These are phyloP conservation scores for Pseudisothecium myosuroides DNA, from an alignment of 225 moss, liverwort and hornwort species.

Conservation along the genomic window DNA sequence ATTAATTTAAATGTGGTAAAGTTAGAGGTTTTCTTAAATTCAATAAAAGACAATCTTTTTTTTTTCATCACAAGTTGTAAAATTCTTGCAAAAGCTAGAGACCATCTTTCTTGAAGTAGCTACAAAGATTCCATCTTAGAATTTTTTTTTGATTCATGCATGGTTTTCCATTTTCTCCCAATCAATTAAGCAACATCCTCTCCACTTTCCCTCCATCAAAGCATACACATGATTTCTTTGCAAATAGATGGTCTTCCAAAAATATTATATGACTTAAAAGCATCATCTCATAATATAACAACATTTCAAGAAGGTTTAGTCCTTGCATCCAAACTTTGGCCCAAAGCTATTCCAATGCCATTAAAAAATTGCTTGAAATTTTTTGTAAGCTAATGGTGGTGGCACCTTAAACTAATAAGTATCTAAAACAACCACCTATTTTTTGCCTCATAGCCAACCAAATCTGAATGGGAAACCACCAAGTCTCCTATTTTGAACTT, in stretches of 20 bases:
- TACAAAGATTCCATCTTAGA: not conserved
- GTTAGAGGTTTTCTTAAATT: not conserved
- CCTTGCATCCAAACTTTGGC: no score
- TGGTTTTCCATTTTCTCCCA: not conserved
- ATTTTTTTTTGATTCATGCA: not conserved
- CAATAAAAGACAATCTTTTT: no score
- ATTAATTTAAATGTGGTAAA: not conserved
- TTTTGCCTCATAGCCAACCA: not conserved
- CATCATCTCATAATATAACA: no score
- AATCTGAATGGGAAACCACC: not conserved
- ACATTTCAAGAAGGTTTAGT: not conserved
- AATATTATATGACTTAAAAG: not conserved
- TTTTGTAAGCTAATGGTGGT: not conserved
- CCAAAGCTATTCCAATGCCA: not conserved
- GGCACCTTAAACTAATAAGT: not conserved
- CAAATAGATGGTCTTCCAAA: not conserved
- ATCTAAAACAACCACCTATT: not conserved
- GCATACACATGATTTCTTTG: not conserved
- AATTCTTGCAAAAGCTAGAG: not conserved
- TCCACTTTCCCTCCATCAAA: not conserved
- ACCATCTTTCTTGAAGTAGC: not conserved
- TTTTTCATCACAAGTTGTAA: not conserved
- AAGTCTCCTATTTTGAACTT: not conserved
- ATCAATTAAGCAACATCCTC: no score
- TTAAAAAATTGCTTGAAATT: not conserved